Conservation (phyloP, 768 basidiomycete species). For the Tricholoma furcatifolium region DNA sequence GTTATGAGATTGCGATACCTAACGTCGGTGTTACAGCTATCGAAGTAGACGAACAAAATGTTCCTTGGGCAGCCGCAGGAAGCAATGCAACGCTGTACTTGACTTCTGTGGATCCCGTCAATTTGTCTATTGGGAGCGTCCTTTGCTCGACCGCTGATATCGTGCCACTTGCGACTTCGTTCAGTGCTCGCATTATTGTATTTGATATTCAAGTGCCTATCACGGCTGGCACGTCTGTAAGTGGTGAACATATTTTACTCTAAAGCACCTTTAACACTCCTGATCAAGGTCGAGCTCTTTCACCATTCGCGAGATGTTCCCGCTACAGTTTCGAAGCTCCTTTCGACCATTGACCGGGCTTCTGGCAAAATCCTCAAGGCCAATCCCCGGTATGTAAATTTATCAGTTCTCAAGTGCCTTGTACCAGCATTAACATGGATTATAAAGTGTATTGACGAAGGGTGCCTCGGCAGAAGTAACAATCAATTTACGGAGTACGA, state of each 20-base stretch:
- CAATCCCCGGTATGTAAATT: constrained; percentile 69
- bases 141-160: constrained; percentile 73
- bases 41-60: constrained; percentile 73
- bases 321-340: constrained; percentile 78
- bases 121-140: constrained; percentile 86
- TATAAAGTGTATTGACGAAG: constrained; percentile 77
- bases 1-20: not conserved
- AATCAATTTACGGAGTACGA: constrained; percentile 64
- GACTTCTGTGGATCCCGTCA: constrained; percentile 79
- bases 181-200: constrained; percentile 86
- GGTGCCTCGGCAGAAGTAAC: constrained; percentile 83
- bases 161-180: constrained; percentile 74
- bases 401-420: not conserved
- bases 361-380: constrained; percentile 71
- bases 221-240: constrained; percentile 80
- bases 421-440: not conserved
- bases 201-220: constrained; percentile 93
- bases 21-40: constrained; percentile 56
- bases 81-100: constrained; percentile 86
- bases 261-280: not conserved
- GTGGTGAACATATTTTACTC: constrained; percentile 9
- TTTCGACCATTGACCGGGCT: constrained; percentile 76
- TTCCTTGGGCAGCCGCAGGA: constrained; percentile 89
- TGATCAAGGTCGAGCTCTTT: constrained; percentile 80
- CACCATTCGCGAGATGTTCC: constrained; percentile 94